phyloP scores from a whole-genome alignment of 768 basidiomycete species.

The Butyriboletus loyo region DNA sequence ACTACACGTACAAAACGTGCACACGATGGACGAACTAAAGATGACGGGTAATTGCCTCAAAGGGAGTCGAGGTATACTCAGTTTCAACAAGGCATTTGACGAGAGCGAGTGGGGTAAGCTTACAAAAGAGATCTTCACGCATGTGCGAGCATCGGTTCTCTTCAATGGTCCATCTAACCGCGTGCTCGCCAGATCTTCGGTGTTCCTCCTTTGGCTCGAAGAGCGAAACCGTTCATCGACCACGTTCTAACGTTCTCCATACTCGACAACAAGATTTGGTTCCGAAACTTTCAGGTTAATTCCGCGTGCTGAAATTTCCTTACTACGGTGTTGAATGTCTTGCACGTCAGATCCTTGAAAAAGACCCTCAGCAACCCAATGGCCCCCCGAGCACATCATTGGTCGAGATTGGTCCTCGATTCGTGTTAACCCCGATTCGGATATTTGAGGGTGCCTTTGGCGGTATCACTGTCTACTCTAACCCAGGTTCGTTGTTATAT shows the following conservation, averaged over 20 bases:
- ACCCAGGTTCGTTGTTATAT: conserved; percentile 63
- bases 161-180: conserved; percentile 1
- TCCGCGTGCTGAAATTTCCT: background rate
- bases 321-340: background rate
- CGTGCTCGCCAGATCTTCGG: conserved; percentile 74
- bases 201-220: conserved; percentile 86
- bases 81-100: conserved; percentile 90
- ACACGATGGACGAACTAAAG: conserved; percentile 99
- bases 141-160: conserved; percentile 50
- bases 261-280: conserved; percentile 96
- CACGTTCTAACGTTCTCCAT: conserved; percentile 96
- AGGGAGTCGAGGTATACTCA: conserved; percentile 87
- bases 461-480: conserved; percentile 93
- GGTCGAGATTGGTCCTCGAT: conserved; percentile 95
- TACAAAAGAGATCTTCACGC: conserved; percentile 91
- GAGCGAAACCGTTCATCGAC: conserved; percentile 96
- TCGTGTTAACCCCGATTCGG: conserved; percentile 94
- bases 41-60: conserved; percentile 99
- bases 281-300: conserved; percentile 94
- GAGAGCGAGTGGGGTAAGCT: conserved; percentile 81
- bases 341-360: conserved; percentile 78
- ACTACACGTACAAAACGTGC: conserved; percentile 96
- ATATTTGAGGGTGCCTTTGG: conserved; percentile 98
- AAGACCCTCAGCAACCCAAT: conserved; percentile 85
- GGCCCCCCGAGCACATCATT: conserved; percentile 84